phyloP scores from a whole-genome alignment of 1,139 yeast species.

The Hemisphaericaspora subhashii region DNA sequence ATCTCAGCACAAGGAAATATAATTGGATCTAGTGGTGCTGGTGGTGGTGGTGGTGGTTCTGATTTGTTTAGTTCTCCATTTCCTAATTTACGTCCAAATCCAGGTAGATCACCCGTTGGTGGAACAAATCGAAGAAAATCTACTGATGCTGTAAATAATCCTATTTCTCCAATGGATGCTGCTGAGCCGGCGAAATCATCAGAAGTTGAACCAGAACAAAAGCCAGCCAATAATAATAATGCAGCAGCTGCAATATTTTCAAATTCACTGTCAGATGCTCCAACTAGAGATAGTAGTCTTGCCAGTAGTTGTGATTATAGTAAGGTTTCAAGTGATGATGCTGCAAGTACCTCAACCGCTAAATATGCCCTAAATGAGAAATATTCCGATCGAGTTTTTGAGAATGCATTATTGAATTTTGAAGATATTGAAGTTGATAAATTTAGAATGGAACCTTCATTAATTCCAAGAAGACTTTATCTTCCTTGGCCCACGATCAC shows the following conservation, averaged over 20 bases:
- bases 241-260: conserved; percentile 20
- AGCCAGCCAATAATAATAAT: no score
- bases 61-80: conserved; percentile 22
- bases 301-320: not conserved
- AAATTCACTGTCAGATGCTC: conserved; percentile 12
- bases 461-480: conserved; percentile 66
- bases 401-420: conserved; percentile 36
- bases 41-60: conserved; percentile 8
- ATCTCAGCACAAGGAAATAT: conserved; percentile 29
- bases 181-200: conserved; percentile 4
- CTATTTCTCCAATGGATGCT: no score
- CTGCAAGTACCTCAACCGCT: no score
- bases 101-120: conserved; percentile 7
- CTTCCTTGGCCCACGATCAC: conserved; percentile 65
- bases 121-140: conserved; percentile 7
- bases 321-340: not conserved
- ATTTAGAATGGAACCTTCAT: conserved; percentile 53
- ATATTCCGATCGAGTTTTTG: conserved; percentile 17
- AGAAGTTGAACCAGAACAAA: conserved; percentile 4
- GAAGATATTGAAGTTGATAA: conserved; percentile 35
- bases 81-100: conserved; percentile 22
- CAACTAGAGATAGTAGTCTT: conserved; percentile 7
- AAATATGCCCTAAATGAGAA: not conserved
- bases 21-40: not conserved
- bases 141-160: conserved; percentile 1